Evolutionary conservation across 352 stramenopile species (phyloP), one percentile per base, ranked within the genome.

Genomic region (Phytophthora sp.): DNA sequence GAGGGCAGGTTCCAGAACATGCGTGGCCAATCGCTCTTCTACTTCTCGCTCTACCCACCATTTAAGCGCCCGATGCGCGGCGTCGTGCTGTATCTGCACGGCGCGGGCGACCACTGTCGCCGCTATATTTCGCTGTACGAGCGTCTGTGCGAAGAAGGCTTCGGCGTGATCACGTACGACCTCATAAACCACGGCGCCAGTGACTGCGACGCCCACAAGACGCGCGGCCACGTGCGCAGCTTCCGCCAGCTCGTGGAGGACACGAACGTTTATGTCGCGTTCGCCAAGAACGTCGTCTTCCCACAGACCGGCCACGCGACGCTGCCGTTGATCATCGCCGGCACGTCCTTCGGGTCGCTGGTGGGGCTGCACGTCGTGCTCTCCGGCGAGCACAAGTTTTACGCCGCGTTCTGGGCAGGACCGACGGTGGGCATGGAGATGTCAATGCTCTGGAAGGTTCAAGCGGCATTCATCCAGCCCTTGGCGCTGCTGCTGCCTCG

Each of bases 321-420:
- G 39, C 59, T 61, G 56, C 79, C 77, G 27, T 55, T 87, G 26
- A 66, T 86, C 54, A 77, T 90, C 58, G 77, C 79, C 60, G 79
- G 79, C 62, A 84, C 81, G 38, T 85, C 74, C 21, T 88, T 83
- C 63, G 81, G 81, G 9, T 70, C 67, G 29, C 76, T 90, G 24
- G 63, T 88, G 18, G 77, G 72, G 1, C 46, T 85, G 16, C 79
- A 87, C 68, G 77, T 73, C 9, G 62, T 82, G 47, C 71, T 88
- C 16, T 79, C 69, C 15, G 69, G 63, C 2, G 21, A 39, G 23
- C 74, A 88, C 56, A 55, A 70, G 50, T 85, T 90, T 53, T 33
- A 66, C 45, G 81, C 66, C 21, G 66, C 72, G 20, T 69, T 88
- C 47, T 79, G 84, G 56, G 74, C 73, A 3, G 74, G 74, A 9